Conservation (phyloP, 2,329 filamentous ascomycete genomes). For the Aspergillus proliferans region DNA sequence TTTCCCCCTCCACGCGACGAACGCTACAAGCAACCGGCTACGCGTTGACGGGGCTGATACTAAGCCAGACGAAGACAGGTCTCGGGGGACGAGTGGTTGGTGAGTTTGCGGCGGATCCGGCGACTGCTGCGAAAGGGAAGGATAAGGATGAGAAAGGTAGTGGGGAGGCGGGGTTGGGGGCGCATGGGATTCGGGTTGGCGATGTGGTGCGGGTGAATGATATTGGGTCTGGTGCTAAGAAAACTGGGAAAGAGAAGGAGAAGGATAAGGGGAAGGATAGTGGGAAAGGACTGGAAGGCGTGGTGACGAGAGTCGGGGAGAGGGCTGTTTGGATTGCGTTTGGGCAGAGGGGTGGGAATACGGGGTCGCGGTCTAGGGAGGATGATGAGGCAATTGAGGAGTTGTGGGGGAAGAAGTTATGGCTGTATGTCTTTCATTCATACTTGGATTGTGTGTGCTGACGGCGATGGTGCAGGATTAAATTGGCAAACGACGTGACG, state of each 20-base stretch:
- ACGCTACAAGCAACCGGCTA: slow-evolving; percentile 38
- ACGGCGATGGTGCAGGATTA: slow-evolving; percentile 45
- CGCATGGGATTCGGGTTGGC: slow-evolving; percentile 44
- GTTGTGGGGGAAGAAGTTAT: slow-evolving; percentile 52
- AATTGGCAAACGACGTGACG: slow-evolving; percentile 61
- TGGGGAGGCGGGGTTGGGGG: slow-evolving; percentile 34
- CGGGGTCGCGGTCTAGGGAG: slow-evolving; percentile 28
- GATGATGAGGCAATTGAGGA: slow-evolving; percentile 43
- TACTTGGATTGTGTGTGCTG: background rate
- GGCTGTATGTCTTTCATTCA: slow-evolving; percentile 49
- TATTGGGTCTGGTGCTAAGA: slow-evolving; percentile 16
- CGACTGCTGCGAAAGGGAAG: slow-evolving; percentile 44
- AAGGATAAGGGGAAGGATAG: slow-evolving; percentile 29
- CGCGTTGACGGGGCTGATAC: slow-evolving; percentile 48
- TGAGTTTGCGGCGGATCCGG: slow-evolving; percentile 68
- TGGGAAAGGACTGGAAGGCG: slow-evolving; percentile 36
- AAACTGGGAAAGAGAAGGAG: slow-evolving; percentile 26
- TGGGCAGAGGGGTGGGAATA: slow-evolving; percentile 29
- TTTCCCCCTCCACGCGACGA: slow-evolving; percentile 38
- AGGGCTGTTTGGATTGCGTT: slow-evolving; percentile 41
- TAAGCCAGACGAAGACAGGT: slow-evolving; percentile 75
- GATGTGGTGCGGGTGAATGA: slow-evolving; percentile 44
- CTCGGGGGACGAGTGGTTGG: slow-evolving; percentile 86
- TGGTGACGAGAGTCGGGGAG: slow-evolving; percentile 41
- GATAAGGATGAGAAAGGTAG: slow-evolving; percentile 34